Percentiles rank a stretch among this genome's conserved stretches.
Evolutionary conservation across 2,329 filamentous ascomycete genomes (phyloP).

Genomic region (Pseudocercospora cruenta): DNA sequence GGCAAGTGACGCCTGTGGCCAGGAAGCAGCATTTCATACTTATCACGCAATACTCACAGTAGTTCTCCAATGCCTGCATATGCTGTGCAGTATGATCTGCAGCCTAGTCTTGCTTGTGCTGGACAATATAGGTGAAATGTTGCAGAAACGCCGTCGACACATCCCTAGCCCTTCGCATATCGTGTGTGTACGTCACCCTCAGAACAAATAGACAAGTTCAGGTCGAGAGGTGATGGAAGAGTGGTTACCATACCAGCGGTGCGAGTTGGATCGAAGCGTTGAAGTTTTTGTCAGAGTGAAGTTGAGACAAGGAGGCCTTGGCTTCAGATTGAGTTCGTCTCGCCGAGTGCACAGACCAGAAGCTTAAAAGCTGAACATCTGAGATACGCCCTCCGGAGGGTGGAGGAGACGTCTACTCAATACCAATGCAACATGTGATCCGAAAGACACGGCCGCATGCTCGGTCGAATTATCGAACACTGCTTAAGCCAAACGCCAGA

Average conservation of each 20-base stretch:
- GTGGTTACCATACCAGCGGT: background rate
- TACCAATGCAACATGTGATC: conserved; percentile 23
- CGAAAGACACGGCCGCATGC: conserved; percentile 5
- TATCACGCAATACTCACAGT: too few species aligned
- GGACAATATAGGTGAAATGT: too few species aligned
- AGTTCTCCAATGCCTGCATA: too few species aligned
- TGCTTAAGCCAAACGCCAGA: background rate
- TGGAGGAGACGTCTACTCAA: background rate
- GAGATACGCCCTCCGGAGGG: background rate
- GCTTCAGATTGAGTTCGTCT: background rate
- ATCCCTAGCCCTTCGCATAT: too few species aligned
- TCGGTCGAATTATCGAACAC: background rate
- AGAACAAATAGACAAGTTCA: background rate
- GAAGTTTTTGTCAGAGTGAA: background rate
- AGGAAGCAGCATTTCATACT: too few species aligned
- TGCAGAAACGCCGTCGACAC: too few species aligned
- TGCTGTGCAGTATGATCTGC: too few species aligned
- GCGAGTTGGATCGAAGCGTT: background rate
- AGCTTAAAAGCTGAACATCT: background rate
- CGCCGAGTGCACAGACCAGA: background rate
- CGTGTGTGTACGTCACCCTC: too few species aligned
- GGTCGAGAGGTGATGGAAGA: background rate
- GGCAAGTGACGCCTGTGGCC: too few species aligned
- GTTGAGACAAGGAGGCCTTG: background rate
- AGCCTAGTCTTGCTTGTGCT: too few species aligned